Conservation (phyloP, 202 grass and related monocot genomes). For the Panicum virgatum region DNA sequence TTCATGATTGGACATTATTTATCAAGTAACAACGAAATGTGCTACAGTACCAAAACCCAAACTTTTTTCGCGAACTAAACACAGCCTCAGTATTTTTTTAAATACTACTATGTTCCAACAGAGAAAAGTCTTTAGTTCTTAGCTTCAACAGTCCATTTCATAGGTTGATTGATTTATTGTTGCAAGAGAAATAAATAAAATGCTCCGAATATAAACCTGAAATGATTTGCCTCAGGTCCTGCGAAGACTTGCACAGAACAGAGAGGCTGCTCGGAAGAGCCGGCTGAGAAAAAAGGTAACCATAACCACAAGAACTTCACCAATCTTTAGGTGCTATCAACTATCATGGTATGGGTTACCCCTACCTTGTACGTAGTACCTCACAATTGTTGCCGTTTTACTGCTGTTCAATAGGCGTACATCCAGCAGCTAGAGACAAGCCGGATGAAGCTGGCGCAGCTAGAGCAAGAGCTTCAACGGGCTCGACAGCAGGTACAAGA, state of each 20-base stretch:
- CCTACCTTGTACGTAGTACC: background rate
- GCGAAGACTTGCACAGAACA: constrained; percentile 94
- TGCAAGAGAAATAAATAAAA: background rate
- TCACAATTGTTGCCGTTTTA: background rate
- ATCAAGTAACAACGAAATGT: too few relatives aligned
- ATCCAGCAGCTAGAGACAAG: constrained; percentile 93
- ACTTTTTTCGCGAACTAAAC: too few relatives aligned
- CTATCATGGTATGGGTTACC: background rate
- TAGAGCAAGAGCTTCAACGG: constrained; percentile 79
- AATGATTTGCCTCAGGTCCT: constrained; percentile 48
- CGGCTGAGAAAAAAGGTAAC: constrained; percentile 81
- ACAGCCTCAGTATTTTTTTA: constrained; percentile 4
- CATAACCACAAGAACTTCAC: background rate
- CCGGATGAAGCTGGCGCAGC: constrained; percentile 73
- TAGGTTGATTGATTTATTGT: background rate
- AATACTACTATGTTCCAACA: background rate
- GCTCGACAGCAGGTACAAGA: constrained; percentile 65
- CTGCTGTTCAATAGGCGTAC: constrained; percentile 60
- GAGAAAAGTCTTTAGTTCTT: background rate
- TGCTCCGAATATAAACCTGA: background rate
- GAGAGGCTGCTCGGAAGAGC: constrained; percentile 93
- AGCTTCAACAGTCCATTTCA: background rate
- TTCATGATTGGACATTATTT: too few relatives aligned
- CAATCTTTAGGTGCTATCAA: background rate
- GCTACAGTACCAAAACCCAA: too few relatives aligned